Conservation (phyloP, 495 filamentous ascomycete genomes). For the Podospora didyma region DNA sequence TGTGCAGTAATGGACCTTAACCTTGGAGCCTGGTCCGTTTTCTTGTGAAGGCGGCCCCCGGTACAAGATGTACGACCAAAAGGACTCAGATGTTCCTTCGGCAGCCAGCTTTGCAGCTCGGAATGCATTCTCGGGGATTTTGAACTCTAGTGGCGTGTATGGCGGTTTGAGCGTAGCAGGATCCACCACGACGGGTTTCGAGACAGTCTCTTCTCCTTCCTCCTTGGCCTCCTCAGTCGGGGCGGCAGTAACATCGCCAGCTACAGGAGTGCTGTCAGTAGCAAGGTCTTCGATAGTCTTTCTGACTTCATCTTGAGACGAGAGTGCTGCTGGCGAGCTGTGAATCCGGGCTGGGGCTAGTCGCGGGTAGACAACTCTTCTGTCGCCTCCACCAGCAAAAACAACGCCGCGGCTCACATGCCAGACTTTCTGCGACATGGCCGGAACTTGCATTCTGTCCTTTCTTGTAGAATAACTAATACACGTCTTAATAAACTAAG, state of each 20-base stretch:
- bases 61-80: conserved; percentile 68
- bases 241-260: too few species aligned
- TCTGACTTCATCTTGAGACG: neutral
- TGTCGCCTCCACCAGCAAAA: conserved; percentile 21
- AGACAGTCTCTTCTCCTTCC: neutral
- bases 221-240: neutral
- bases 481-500: neutral
- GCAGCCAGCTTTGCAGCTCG: conserved; percentile 37
- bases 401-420: conserved; percentile 37
- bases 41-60: conserved; percentile 38
- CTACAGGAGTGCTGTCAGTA: too few species aligned
- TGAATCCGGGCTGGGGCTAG: conserved; percentile 9
- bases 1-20: conserved; percentile 73
- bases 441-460: conserved; percentile 22
- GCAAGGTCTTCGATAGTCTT: neutral
- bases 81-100: conserved; percentile 41
- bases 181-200: conserved; percentile 9
- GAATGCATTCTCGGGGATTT: conserved; percentile 43
- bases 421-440: conserved; percentile 30
- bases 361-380: conserved; percentile 16
- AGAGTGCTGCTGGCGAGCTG: conserved; percentile 3
- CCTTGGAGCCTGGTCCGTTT: conserved; percentile 31
- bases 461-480: neutral
- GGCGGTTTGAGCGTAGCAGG: conserved; percentile 22
- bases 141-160: conserved; percentile 35